These are phyloP conservation scores for Mycena sp. DNA, from an alignment of 1,284 basidiomycete genomes.

Conservation along the genomic window DNA sequence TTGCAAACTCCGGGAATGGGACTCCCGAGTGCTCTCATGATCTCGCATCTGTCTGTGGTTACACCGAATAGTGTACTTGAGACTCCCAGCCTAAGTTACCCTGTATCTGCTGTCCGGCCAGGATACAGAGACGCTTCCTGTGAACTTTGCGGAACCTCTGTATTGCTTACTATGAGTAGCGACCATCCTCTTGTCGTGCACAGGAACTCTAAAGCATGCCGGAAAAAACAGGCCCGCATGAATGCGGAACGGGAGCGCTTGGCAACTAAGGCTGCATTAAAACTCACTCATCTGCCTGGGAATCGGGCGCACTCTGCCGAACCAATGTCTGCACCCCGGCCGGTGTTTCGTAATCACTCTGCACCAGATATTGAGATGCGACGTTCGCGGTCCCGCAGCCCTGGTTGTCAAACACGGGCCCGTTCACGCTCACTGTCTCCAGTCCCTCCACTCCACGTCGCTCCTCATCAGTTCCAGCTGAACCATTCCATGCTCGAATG, in stretches of 20 bases:
- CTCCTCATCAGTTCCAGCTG: too few species aligned
- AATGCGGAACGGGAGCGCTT: background rate
- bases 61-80: too few species aligned
- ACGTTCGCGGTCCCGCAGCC: too few species aligned
- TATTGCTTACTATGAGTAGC: background rate
- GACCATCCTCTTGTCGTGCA: background rate
- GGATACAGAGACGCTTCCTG: background rate
- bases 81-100: background rate
- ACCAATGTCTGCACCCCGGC: background rate
- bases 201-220: background rate
- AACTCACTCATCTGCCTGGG: too few species aligned
- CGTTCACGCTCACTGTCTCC: background rate
- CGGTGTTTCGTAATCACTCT: too few species aligned
- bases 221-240: background rate
- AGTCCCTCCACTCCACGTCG: background rate
- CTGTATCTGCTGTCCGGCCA: background rate
- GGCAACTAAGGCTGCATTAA: background rate
- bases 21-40: too few species aligned
- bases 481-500: too few species aligned
- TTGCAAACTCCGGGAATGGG: too few species aligned
- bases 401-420: too few species aligned
- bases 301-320: background rate
- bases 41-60: too few species aligned
- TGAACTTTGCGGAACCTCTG: background rate
- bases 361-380: too few species aligned